Evolutionary conservation across 192 early-diverging fungal genomes (phyloP).

Genomic region (Coemansia sp.): DNA sequence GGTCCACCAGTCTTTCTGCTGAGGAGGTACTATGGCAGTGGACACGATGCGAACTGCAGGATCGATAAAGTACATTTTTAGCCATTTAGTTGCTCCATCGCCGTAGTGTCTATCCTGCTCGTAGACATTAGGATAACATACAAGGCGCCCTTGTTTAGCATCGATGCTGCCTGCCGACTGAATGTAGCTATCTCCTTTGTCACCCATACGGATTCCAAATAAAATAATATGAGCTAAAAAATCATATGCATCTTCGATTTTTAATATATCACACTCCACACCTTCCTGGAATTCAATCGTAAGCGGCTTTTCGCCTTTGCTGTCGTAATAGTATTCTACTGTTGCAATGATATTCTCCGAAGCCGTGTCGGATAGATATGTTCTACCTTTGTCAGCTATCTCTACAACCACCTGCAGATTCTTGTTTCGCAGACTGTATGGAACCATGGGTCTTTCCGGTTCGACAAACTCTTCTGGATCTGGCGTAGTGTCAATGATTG

Average conservation of each 20-base stretch:
- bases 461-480: no score
- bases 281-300: not conserved
- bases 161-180: not conserved
- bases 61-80: not conserved
- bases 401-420: not conserved
- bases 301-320: not conserved
- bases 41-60: not conserved
- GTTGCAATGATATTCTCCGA: not conserved
- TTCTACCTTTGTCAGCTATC: no score
- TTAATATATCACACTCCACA: not conserved
- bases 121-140: constrained; percentile 5
- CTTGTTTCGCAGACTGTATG: no score
- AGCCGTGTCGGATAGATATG: no score
- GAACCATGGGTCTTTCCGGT: no score
- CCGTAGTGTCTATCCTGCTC: no score
- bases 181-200: no score
- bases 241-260: not conserved
- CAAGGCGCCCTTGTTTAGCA: not conserved
- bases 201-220: no score
- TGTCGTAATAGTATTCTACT: not conserved
- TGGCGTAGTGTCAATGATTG: no score
- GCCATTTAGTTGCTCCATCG: not conserved
- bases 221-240: not conserved
- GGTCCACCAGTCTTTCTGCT: no score
- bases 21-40: not conserved